Evolutionary conservation across 805 yeast species (phyloP).

Genomic region (Myxozyma neotropica): DNA sequence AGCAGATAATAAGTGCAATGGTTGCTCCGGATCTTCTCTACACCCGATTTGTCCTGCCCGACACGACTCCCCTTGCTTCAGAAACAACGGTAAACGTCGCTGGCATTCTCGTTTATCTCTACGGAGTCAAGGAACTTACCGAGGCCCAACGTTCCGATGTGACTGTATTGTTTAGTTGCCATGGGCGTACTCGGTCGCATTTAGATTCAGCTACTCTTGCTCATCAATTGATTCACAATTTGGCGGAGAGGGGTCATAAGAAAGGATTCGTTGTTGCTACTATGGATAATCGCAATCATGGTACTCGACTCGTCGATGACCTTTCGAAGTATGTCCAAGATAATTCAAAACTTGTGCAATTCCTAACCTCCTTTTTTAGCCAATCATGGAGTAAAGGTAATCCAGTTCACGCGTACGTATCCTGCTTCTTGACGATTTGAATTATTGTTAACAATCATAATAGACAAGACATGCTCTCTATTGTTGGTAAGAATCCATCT

Average conservation of each 20-base stretch:
- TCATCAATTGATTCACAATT: conserved; percentile 43
- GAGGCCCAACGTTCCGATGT: conserved; percentile 35
- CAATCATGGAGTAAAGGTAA: conserved; percentile 54
- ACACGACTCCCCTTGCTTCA: conserved; percentile 25
- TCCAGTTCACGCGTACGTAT: conserved; percentile 47
- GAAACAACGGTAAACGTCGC: conserved; percentile 43
- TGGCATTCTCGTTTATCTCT: conserved; percentile 51
- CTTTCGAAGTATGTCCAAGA: background rate
- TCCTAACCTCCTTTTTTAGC: conserved; percentile 38
- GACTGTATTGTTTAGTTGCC: conserved; percentile 51
- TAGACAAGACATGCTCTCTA: conserved; percentile 51
- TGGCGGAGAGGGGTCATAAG: conserved; percentile 27
- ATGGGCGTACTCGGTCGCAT: conserved; percentile 51
- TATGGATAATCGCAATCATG: conserved; percentile 61
- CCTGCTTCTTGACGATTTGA: no score
- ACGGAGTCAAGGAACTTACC: conserved; percentile 46
- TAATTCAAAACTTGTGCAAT: background rate
- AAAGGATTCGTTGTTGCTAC: conserved; percentile 50
- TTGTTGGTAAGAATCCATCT: conserved; percentile 46
- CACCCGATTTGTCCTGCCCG: conserved; percentile 22
- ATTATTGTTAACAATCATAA: background rate
- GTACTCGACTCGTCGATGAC: conserved; percentile 46
- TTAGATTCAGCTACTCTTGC: conserved; percentile 49
- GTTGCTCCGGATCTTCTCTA: background rate
- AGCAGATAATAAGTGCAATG: background rate